Conservation (phyloP, 2,329 filamentous ascomycete genomes). For the Didymella pomorum region DNA sequence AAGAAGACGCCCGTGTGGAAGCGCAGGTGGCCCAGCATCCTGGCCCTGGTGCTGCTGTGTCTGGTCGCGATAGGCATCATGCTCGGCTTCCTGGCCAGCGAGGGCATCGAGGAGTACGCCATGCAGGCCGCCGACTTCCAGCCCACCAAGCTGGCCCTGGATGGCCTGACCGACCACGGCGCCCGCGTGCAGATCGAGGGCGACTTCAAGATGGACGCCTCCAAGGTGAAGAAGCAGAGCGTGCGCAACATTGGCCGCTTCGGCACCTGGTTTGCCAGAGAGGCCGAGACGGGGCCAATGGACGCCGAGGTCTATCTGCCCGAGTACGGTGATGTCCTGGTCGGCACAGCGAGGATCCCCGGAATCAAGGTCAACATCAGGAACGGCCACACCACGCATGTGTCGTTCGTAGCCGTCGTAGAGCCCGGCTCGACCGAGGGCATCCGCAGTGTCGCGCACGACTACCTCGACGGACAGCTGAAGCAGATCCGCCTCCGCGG, state of each 20-base stretch:
- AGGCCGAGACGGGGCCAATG: conserved; percentile 77
- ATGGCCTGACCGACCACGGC: conserved; percentile 81
- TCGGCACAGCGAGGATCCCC: conserved; percentile 81
- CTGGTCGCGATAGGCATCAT: conserved; percentile 72
- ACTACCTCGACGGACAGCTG: conserved; percentile 85
- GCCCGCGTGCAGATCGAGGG: conserved; percentile 82
- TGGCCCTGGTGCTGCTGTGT: conserved; percentile 74
- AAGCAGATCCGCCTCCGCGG: conserved; percentile 75
- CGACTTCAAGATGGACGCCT: conserved; percentile 80
- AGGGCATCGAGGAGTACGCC: conserved; percentile 83
- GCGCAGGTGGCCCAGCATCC: conserved; percentile 77
- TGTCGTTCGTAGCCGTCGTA: conserved; percentile 82
- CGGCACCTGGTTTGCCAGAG: conserved; percentile 79
- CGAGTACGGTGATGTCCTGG: conserved; percentile 77
- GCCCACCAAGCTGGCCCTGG: conserved; percentile 83
- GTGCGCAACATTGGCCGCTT: conserved; percentile 79
- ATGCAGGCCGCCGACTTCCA: conserved; percentile 83
- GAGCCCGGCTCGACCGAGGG: conserved; percentile 78
- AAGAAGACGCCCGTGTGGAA: conserved; percentile 44
- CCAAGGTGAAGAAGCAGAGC: conserved; percentile 73
- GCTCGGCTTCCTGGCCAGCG: conserved; percentile 83
- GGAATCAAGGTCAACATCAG: conserved; percentile 77
- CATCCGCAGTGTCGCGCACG: conserved; percentile 81
- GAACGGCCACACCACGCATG: conserved; percentile 76
- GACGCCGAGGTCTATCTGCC: conserved; percentile 81